phyloP scores from a whole-genome alignment of 495 filamentous ascomycete genomes.

The Neurospora sublineolata region DNA sequence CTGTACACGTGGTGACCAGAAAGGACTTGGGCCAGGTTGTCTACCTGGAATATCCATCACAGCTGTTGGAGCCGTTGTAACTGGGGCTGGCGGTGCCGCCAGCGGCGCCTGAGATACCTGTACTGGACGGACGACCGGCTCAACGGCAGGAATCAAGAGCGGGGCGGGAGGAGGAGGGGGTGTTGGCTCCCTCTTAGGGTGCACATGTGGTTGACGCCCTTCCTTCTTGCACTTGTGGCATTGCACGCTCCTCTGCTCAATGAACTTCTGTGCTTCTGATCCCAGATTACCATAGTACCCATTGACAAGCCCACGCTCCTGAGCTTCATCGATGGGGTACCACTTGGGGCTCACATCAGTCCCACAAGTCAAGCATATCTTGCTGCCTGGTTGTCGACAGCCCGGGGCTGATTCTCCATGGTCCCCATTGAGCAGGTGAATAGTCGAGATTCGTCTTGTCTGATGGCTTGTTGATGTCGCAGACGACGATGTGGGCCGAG shows the following conservation, averaged over 20 bases:
- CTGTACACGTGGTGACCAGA: slow-evolving; percentile 13
- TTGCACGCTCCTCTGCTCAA: slow-evolving; percentile 40
- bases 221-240: slow-evolving; percentile 46
- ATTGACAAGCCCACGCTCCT: slow-evolving; percentile 32
- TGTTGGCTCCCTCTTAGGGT: slow-evolving; percentile 22
- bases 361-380: slow-evolving; percentile 45
- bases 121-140: slow-evolving; percentile 4
- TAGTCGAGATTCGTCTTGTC: slow-evolving; percentile 31
- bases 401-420: slow-evolving; percentile 2
- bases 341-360: slow-evolving; percentile 51
- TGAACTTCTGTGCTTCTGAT: slow-evolving; percentile 33
- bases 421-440: slow-evolving; percentile 17
- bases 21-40: slow-evolving; percentile 8
- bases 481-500: slow-evolving; percentile 16
- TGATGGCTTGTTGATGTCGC: slow-evolving; percentile 23
- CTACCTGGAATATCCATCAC: slow-evolving; percentile 2
- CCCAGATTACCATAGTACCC: slow-evolving; percentile 28
- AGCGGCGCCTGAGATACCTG: slow-evolving; percentile 36
- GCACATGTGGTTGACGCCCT: slow-evolving; percentile 24
- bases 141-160: not conserved
- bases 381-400: slow-evolving; percentile 24
- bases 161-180: slow-evolving; percentile 20
- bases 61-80: not conserved
- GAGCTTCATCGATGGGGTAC: slow-evolving; percentile 36
- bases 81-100: slow-evolving; percentile 27